Percentiles rank a stretch among this genome's conserved stretches.
phyloP scores from a whole-genome alignment of 202 grass and related monocot species.

The Alloteropsis angusta region DNA sequence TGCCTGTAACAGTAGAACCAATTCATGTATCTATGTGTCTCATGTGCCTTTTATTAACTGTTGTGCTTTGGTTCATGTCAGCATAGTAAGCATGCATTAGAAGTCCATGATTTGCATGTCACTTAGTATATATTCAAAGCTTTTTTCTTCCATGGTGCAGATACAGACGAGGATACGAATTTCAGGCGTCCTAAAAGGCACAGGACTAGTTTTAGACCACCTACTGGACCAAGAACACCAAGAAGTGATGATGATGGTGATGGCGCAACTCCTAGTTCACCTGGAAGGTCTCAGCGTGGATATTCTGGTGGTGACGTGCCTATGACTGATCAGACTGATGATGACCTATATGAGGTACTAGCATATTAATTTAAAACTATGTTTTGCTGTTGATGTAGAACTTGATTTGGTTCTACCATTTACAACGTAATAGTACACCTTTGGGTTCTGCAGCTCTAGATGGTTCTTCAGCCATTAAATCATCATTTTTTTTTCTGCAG shows the following conservation, averaged over 20 bases:
- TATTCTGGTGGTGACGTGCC: slow-evolving; percentile 75
- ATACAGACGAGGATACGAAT: slow-evolving; percentile 75
- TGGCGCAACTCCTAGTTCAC: slow-evolving; percentile 76
- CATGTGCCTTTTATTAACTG: too few species aligned
- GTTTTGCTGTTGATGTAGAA: slow-evolving; percentile 10
- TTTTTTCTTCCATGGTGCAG: slow-evolving; percentile 30
- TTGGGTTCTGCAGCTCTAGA: not conserved
- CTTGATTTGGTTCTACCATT: not conserved
- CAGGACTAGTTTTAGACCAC: slow-evolving; percentile 66
- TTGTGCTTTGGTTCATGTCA: not conserved
- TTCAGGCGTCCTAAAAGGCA: slow-evolving; percentile 88
- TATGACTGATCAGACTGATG: slow-evolving; percentile 91
- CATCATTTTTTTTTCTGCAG: slow-evolving; percentile 26
- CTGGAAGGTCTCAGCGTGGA: slow-evolving; percentile 75
- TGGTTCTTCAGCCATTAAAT: not conserved
- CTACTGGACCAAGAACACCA: slow-evolving; percentile 53
- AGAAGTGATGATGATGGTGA: slow-evolving; percentile 85
- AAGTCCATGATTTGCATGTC: not conserved
- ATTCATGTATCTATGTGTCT: too few species aligned
- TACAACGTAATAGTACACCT: not conserved
- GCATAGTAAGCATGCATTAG: not conserved
- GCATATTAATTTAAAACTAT: not conserved
- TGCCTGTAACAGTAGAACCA: too few species aligned
- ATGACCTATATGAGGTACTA: slow-evolving; percentile 82
- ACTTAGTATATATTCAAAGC: slow-evolving; percentile 14